Percentiles rank a stretch among this genome's conserved stretches.
Conservation (phyloP, 2,329 filamentous ascomycete species). For the Talaromyces sp. region DNA sequence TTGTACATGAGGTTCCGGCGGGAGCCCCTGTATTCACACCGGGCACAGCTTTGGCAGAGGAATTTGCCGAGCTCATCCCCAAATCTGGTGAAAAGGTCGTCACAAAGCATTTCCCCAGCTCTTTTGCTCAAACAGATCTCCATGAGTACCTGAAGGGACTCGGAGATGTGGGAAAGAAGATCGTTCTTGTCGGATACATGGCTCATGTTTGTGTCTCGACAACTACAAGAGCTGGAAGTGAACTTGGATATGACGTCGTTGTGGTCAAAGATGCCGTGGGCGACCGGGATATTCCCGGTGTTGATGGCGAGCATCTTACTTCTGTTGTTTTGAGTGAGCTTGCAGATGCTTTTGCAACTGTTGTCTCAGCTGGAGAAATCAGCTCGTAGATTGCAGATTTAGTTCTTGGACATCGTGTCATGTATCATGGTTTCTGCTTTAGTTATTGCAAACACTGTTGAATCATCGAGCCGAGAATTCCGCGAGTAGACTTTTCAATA, state of each 20-base stretch:
- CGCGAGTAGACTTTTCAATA: too few relatives aligned
- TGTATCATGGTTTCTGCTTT: too few relatives aligned
- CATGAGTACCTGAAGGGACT: slow-evolving; percentile 56
- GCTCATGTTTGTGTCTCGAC: slow-evolving; percentile 66
- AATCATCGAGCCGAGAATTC: too few relatives aligned
- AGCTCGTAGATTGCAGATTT: background rate
- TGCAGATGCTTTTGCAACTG: slow-evolving; percentile 64
- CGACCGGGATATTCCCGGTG: slow-evolving; percentile 67
- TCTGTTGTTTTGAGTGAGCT: slow-evolving; percentile 60
- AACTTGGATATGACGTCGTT: slow-evolving; percentile 66
- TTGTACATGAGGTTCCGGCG: slow-evolving; percentile 61
- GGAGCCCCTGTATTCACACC: slow-evolving; percentile 70
- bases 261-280: slow-evolving; percentile 65
- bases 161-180: slow-evolving; percentile 55
- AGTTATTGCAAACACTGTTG: too few relatives aligned
- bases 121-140: slow-evolving; percentile 64
- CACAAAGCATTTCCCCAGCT: slow-evolving; percentile 60
- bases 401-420: too few relatives aligned
- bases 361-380: slow-evolving; percentile 48
- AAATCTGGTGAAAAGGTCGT: slow-evolving; percentile 60
- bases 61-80: slow-evolving; percentile 63
- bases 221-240: slow-evolving; percentile 62
- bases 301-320: slow-evolving; percentile 52
- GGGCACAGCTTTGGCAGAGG: slow-evolving; percentile 60
- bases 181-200: slow-evolving; percentile 54